A percentile compares a stretch with the other conserved stretches of the same genome.
phyloP scores from a whole-genome alignment of 1,139 yeast genomes.

The Zygosaccharomyces pseudobailii region DNA sequence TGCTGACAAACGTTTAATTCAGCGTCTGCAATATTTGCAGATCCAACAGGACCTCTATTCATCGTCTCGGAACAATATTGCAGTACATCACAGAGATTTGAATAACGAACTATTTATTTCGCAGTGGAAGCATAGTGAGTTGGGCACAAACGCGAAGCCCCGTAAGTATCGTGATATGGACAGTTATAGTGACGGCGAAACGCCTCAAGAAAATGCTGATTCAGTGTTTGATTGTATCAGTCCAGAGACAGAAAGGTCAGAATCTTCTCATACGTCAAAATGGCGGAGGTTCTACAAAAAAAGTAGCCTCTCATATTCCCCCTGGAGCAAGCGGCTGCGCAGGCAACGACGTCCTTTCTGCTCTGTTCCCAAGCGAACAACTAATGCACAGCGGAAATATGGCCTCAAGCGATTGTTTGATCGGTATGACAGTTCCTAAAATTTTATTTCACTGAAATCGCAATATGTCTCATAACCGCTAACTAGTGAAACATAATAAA shows the following conservation, averaged over 20 bases:
- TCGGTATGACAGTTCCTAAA: neutral
- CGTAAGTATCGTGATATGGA: neutral
- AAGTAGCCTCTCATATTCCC: neutral
- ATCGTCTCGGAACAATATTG: neutral
- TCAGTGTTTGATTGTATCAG: neutral
- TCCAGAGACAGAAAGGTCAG: neutral
- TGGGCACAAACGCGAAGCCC: neutral
- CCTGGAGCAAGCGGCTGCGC: neutral
- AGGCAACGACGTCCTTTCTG: neutral
- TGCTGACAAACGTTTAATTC: neutral
- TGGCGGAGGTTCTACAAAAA: neutral
- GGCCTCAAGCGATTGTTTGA: neutral
- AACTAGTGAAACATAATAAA: neutral
- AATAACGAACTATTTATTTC: neutral
- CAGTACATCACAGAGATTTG: neutral
- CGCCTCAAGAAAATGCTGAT: neutral
- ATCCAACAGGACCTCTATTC: neutral
- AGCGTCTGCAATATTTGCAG: neutral
- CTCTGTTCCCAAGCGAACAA: neutral
- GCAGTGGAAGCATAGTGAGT: neutral
- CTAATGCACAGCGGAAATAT: neutral
- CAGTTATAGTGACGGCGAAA: neutral
- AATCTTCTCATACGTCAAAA: neutral
- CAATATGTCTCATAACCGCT: neutral
- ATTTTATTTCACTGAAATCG: neutral